phyloP scores from a whole-genome alignment of 495 filamentous ascomycete species.

The Sphaerosporella brunnea region DNA sequence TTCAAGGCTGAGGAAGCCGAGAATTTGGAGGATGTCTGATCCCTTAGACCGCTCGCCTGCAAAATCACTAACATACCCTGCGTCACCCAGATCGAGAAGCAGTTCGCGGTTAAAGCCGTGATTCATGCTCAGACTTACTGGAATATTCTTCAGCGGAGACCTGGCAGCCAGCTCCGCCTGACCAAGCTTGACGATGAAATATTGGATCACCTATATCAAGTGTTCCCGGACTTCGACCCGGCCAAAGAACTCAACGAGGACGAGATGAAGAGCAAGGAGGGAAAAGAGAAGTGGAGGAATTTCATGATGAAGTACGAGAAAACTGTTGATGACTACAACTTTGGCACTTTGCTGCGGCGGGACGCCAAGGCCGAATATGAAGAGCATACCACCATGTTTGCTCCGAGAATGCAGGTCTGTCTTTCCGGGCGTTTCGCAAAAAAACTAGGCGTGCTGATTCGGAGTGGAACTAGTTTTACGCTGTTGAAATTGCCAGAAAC shows the following conservation, averaged over 20 bases:
- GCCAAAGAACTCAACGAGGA: conserved; percentile 67
- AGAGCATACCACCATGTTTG: conserved; percentile 81
- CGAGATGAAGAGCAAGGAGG: conserved; percentile 89
- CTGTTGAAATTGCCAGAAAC: conserved; percentile 88
- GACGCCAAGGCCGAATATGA: conserved; percentile 71
- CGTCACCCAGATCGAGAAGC: conserved; percentile 74
- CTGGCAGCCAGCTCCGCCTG: conserved; percentile 66
- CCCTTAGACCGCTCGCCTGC: not conserved
- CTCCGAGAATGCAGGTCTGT: conserved; percentile 68
- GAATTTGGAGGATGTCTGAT: conserved; percentile 58
- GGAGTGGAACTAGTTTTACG: conserved; percentile 48
- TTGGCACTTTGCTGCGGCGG: conserved; percentile 74
- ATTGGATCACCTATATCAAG: conserved; percentile 61
- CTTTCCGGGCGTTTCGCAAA: no score
- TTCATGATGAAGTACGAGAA: conserved; percentile 92
- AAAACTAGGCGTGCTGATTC: no score
- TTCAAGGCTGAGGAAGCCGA: conserved; percentile 53
- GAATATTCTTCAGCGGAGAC: conserved; percentile 78
- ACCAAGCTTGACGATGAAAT: conserved; percentile 94
- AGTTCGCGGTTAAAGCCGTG: conserved; percentile 96
- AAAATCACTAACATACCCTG: conserved; percentile 3
- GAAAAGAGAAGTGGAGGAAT: conserved; percentile 89
- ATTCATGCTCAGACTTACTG: conserved; percentile 95
- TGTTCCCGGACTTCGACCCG: conserved; percentile 87
- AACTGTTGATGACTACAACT: conserved; percentile 84